phyloP scores from a whole-genome alignment of 257 asterid species.

The Nicotiana tabacum region DNA sequence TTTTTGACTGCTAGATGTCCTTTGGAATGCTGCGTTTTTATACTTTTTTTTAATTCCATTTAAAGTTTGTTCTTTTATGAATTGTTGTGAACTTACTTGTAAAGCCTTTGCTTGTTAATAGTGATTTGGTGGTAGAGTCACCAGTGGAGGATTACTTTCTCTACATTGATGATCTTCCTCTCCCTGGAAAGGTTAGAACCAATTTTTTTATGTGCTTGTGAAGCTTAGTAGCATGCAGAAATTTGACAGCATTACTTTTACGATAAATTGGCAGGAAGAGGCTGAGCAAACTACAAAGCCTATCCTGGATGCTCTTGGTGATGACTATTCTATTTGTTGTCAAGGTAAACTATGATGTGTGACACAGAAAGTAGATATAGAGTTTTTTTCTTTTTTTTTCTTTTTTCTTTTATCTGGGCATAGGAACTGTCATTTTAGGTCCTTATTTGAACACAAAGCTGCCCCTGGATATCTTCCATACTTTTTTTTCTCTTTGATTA shows the following conservation, averaged over 20 bases:
- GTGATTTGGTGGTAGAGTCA: slow-evolving; percentile 90
- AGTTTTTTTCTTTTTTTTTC: too few relatives aligned
- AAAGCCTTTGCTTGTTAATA: slow-evolving; percentile 14
- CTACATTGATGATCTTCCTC: slow-evolving; percentile 79
- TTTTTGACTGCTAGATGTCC: background rate
- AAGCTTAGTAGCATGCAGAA: background rate
- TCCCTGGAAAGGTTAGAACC: slow-evolving; percentile 55
- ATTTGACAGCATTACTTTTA: slow-evolving; percentile 10
- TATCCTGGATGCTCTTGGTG: slow-evolving; percentile 89
- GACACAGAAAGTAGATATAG: too few relatives aligned
- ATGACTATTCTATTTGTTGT: slow-evolving; percentile 77
- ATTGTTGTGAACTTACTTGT: background rate
- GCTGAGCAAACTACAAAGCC: slow-evolving; percentile 62
- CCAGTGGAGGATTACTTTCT: slow-evolving; percentile 85
- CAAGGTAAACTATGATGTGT: slow-evolving; percentile 43
- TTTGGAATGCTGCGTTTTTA: background rate
- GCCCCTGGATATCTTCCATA: too few relatives aligned
- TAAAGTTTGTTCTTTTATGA: background rate
- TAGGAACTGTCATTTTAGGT: too few relatives aligned
- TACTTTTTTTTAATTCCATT: background rate
- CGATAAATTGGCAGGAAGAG: slow-evolving; percentile 44
- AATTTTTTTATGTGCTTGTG: background rate
- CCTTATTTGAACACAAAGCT: too few relatives aligned
- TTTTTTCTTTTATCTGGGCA: too few relatives aligned
- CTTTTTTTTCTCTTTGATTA: too few relatives aligned